These are phyloP conservation scores for Teunomyces atbi DNA, from an alignment of 805 yeast genomes.

Conservation along the genomic window DNA sequence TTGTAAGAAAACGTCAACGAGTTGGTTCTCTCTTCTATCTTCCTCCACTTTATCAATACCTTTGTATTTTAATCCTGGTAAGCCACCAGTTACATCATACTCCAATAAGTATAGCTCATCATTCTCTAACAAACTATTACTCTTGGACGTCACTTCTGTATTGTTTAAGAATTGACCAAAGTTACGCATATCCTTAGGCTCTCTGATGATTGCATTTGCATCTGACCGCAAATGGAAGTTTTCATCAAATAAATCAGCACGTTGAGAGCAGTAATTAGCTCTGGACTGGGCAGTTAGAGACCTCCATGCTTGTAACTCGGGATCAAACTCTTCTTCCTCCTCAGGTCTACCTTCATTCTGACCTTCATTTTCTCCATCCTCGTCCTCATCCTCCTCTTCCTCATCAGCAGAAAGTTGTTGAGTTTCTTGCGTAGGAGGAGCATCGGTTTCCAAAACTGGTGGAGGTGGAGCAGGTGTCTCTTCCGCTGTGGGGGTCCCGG, in stretches of 20 bases:
- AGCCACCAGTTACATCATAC: slow-evolving; percentile 78
- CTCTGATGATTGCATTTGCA: slow-evolving; percentile 67
- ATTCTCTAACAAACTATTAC: slow-evolving; percentile 46
- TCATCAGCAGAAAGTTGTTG: slow-evolving; percentile 19
- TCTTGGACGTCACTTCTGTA: slow-evolving; percentile 40
- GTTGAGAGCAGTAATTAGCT: slow-evolving; percentile 66
- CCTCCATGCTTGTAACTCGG: slow-evolving; percentile 82
- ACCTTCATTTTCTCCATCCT: slow-evolving; percentile 26
- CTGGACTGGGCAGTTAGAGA: slow-evolving; percentile 75
- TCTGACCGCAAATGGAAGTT: slow-evolving; percentile 58
- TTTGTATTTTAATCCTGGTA: slow-evolving; percentile 61
- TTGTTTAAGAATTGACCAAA: slow-evolving; percentile 46
- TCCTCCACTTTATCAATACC: slow-evolving; percentile 51
- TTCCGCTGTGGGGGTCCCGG: slow-evolving; percentile 9
- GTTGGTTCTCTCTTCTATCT: slow-evolving; percentile 32
- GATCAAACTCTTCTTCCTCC: slow-evolving; percentile 65
- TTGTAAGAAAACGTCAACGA: slow-evolving; percentile 34
- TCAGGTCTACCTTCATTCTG: slow-evolving; percentile 33
- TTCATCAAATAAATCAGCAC: slow-evolving; percentile 64
- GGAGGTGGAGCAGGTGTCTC: slow-evolving; percentile 13
- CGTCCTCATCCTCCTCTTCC: slow-evolving; percentile 32
- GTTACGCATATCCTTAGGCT: slow-evolving; percentile 65
- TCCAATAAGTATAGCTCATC: slow-evolving; percentile 72
- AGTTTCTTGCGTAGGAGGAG: slow-evolving; percentile 16
- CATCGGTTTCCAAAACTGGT: slow-evolving; percentile 7